Conservation (phyloP, 2,329 filamentous ascomycete species). For the Zelopaecilomyces penicillatus region DNA sequence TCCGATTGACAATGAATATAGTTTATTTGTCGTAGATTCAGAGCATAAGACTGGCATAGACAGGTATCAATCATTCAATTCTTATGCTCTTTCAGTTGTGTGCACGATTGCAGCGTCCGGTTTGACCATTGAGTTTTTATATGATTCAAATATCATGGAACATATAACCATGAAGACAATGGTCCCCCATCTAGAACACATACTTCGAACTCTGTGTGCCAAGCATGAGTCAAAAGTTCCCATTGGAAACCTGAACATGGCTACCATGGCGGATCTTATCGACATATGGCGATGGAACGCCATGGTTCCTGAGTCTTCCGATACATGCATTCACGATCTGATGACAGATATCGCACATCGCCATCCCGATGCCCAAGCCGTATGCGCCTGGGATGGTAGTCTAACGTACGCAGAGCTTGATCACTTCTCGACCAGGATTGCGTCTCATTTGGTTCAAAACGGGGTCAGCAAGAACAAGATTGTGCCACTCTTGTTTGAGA, state of each 20-base stretch:
- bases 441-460: neutral
- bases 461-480: neutral
- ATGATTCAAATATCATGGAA: neutral
- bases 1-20: neutral
- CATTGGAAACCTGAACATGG: neutral
- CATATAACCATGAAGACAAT: neutral
- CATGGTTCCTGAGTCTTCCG: neutral
- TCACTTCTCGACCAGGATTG: neutral
- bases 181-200: neutral
- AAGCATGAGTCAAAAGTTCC: neutral
- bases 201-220: neutral
- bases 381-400: neutral
- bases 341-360: neutral
- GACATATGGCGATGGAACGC: conserved; percentile 1
- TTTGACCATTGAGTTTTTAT: neutral
- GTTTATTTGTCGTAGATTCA: no score
- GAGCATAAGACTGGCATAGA: neutral
- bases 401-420: neutral
- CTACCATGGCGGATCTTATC: neutral
- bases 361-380: neutral
- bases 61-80: neutral
- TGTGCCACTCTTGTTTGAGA: neutral
- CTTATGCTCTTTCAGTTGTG: neutral
- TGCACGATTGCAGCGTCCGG: neutral
- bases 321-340: neutral